Evolutionary conservation across 805 yeast genomes (phyloP), one percentile per base, ranked within the genome.

Genomic region (Pichia occidentalis): DNA sequence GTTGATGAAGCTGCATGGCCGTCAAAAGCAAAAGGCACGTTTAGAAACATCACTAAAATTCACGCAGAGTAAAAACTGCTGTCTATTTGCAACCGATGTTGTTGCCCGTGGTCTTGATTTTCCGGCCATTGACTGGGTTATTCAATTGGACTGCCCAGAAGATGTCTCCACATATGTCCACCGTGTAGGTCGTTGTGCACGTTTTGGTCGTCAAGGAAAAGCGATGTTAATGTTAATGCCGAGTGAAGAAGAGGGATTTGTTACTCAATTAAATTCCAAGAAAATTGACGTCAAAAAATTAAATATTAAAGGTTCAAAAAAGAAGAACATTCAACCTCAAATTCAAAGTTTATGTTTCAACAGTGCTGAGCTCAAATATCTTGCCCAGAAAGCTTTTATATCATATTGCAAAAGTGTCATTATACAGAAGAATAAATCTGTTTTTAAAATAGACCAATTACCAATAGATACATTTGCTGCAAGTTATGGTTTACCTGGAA

Each of bases 361-460:
- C 57, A 90, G 83, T 50, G 95, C 97, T 0, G 86, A 85, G 50
- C 64, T 92, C 46, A 92, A 92, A 60, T 90, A 92, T 56, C 66
- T 92, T 52, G 98, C 92, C 1, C 98, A 92, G 64, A 85, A 90
- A 57, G 96, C 97, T 7, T 92, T 92, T 52, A 84, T 88, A 29
- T 85, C 97, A 8, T 92, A 92, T 57, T 79, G 81, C 59, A 73
- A 85, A 49, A 85, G 96, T 2, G 73, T 92, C 5, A 80, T 80
- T 54, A 67, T 92, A 32, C 97, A 88, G 60, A 78, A 80, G 52
- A 95, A 90, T 55, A 86, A 86, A 58, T 83, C 79, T 26, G 79
- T 88, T 10, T 92, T 92, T 63, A 75, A 82, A 47, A 70, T 87
- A 27, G 83, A 78, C 10, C 75, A 76, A 33, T 56, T 90, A 4